Percentiles rank a stretch among this genome's conserved stretches.
phyloP scores from a whole-genome alignment of 2,329 filamentous ascomycete species.

The Scedosporium dehoogii region DNA sequence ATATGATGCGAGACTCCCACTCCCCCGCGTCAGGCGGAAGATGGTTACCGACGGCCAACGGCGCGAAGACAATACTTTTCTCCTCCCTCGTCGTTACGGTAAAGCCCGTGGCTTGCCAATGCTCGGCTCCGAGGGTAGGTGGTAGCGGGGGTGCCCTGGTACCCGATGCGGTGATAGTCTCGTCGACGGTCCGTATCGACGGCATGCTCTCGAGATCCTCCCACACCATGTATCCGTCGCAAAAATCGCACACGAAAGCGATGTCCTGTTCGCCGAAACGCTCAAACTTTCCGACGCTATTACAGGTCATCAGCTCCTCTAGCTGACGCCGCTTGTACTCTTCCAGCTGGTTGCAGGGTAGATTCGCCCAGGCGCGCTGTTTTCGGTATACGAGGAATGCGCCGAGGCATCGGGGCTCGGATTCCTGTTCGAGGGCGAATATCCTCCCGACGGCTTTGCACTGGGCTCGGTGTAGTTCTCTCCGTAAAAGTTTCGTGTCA shows the following conservation, averaged over 20 bases:
- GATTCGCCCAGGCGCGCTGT: constrained; percentile 23
- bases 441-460: constrained; percentile 48
- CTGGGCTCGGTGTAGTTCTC: constrained; percentile 46
- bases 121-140: constrained; percentile 18
- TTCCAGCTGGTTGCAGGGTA: constrained; percentile 14
- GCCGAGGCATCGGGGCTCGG: constrained; percentile 40
- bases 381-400: constrained; percentile 43
- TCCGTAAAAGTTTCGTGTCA: constrained; percentile 38
- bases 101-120: constrained; percentile 43
- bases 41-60: constrained; percentile 49
- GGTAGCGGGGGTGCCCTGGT: constrained; percentile 15
- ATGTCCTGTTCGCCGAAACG: constrained; percentile 43
- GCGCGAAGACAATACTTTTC: constrained; percentile 45
- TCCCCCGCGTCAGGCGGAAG: constrained; percentile 37
- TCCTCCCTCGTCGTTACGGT: constrained; percentile 28
- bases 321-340: constrained; percentile 28
- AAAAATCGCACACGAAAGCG: constrained; percentile 51
- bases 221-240: constrained; percentile 51
- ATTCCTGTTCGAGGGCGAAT: constrained; percentile 39
- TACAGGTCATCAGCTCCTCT: constrained; percentile 42
- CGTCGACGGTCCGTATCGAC: constrained; percentile 26
- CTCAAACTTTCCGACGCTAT: constrained; percentile 43
- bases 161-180: constrained; percentile 13
- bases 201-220: constrained; percentile 45
- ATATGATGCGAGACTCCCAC: constrained; percentile 41